phyloP scores from a whole-genome alignment of 768 basidiomycete species.

The Suillus clintonianus region DNA sequence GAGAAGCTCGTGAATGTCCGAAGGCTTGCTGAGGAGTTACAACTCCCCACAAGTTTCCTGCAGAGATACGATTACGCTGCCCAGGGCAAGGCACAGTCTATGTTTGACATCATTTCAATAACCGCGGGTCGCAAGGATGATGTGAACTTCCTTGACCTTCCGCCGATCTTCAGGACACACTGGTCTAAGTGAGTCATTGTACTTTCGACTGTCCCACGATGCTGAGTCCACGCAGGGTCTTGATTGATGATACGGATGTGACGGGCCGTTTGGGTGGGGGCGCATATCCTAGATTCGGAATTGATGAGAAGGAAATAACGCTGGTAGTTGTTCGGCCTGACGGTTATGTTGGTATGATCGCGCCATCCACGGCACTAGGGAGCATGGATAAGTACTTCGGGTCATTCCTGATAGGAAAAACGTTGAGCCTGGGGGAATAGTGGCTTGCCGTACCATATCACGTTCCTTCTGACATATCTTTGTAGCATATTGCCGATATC shows the following conservation, averaged over 20 bases:
- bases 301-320: conserved; percentile 29
- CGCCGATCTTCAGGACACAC: conserved; percentile 37
- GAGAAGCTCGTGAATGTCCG: conserved; percentile 21
- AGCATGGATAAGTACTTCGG: conserved; percentile 50
- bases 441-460: not conserved
- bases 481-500: not conserved
- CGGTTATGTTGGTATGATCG: conserved; percentile 63
- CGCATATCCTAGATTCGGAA: conserved; percentile 58
- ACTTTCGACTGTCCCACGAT: not conserved
- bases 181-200: conserved; percentile 41
- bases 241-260: conserved; percentile 57
- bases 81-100: conserved; percentile 18
- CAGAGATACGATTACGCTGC: conserved; percentile 23
- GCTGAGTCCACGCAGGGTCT: conserved; percentile 42
- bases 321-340: conserved; percentile 35
- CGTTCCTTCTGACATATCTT: not conserved
- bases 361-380: conserved; percentile 43
- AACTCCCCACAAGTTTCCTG: conserved; percentile 26
- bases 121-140: conserved; percentile 31
- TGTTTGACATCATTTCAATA: conserved; percentile 36
- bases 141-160: conserved; percentile 36
- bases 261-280: conserved; percentile 48
- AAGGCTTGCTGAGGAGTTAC: conserved; percentile 28
- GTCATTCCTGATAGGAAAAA: conserved; percentile 34
- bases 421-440: not conserved